These are phyloP conservation scores for Didymella sp. DNA, from an alignment of 2,329 filamentous ascomycete genomes.

Conservation along the genomic window DNA sequence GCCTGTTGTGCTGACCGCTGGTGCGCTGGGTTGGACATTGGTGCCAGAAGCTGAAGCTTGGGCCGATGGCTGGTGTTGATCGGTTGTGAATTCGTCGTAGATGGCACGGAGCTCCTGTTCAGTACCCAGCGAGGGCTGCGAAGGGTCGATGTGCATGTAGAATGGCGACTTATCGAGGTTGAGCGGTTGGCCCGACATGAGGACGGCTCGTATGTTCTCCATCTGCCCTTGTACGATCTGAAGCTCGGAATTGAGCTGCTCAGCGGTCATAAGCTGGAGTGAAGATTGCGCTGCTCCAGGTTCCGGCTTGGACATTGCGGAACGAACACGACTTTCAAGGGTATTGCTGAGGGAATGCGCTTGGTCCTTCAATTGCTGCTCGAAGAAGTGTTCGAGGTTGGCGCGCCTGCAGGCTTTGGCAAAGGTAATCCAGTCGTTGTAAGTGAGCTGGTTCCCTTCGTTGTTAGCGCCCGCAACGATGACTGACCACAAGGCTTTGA, in stretches of 20 bases:
- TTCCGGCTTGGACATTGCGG: background rate
- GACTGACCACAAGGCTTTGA: constrained; percentile 42
- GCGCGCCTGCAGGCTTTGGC: constrained; percentile 41
- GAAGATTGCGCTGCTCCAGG: constrained; percentile 1
- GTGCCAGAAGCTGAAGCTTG: constrained; percentile 12
- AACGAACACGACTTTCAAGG: constrained; percentile 18
- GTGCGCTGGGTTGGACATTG: constrained; percentile 3
- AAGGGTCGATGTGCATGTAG: constrained; percentile 47
- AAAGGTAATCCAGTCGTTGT: constrained; percentile 45
- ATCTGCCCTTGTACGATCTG: constrained; percentile 34
- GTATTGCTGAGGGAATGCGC: constrained; percentile 30
- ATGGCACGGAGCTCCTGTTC: constrained; percentile 45
- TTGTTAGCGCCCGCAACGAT: constrained; percentile 33
- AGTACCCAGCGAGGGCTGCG: constrained; percentile 28
- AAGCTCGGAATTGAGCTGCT: constrained; percentile 29
- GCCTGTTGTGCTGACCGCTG: constrained; percentile 45
- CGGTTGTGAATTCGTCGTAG: constrained; percentile 56
- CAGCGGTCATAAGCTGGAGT: constrained; percentile 19
- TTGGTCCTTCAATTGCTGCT: constrained; percentile 33
- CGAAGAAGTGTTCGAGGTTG: constrained; percentile 31
- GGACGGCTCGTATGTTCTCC: constrained; percentile 36
- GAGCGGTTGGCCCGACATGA: constrained; percentile 45
- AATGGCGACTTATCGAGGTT: constrained; percentile 47
- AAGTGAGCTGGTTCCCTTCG: constrained; percentile 29
- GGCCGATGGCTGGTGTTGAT: constrained; percentile 42